Evolutionary conservation across 305 asterid species (phyloP).

Genomic region (Rubia occidens): DNA sequence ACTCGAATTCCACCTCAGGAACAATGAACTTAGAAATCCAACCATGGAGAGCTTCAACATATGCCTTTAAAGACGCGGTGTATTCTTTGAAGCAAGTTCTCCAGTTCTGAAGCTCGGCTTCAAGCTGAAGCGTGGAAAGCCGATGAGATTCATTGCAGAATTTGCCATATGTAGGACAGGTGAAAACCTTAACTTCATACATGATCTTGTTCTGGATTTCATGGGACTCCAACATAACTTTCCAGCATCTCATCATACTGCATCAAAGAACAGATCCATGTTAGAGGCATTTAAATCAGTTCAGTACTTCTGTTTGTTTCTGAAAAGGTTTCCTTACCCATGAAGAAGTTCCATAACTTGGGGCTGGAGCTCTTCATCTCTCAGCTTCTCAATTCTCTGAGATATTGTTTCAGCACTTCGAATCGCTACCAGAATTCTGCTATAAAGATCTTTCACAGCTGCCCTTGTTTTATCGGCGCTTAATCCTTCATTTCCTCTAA

Average conservation of each 20-base stretch:
- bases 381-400: conserved; percentile 62
- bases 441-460: conserved; percentile 69
- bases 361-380: conserved; percentile 82
- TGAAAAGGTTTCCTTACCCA: conserved; percentile 41
- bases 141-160: conserved; percentile 76
- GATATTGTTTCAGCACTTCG: conserved; percentile 85
- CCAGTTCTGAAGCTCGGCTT: conserved; percentile 78
- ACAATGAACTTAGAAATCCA: conserved; percentile 72
- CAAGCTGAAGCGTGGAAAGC: conserved; percentile 73
- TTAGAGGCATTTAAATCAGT: background rate
- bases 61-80: conserved; percentile 47
- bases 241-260: conserved; percentile 78
- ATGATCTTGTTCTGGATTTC: conserved; percentile 85
- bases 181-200: conserved; percentile 56
- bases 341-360: conserved; percentile 69
- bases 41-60: conserved; percentile 50
- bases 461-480: conserved; percentile 68
- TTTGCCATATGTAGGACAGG: conserved; percentile 66
- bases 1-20: conserved; percentile 42
- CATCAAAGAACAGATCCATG: conserved; percentile 20
- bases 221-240: conserved; percentile 62
- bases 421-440: conserved; percentile 80
- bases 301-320: background rate
- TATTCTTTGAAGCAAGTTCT: conserved; percentile 56
- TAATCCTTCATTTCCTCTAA: conserved; percentile 55